Percentiles rank a stretch among this genome's conserved stretches.
phyloP scores from a whole-genome alignment of 345 rosid genomes.

The Citrus inodora region DNA sequence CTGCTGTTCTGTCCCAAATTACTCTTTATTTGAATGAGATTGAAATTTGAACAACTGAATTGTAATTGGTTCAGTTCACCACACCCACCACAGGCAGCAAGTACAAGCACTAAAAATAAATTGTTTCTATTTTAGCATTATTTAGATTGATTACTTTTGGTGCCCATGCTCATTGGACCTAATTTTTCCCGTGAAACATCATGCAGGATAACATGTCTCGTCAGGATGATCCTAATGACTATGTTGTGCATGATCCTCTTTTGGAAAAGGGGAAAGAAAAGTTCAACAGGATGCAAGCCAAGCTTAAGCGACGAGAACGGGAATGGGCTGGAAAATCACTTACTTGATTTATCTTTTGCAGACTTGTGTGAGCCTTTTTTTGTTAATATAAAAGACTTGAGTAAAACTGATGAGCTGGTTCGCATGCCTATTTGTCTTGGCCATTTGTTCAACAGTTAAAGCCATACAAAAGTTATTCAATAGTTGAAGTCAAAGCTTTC shows the following conservation, averaged over 20 bases:
- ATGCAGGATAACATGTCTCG: slow-evolving; percentile 79
- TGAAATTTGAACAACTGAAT: not conserved
- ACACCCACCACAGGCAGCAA: not conserved
- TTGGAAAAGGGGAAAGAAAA: slow-evolving; percentile 96
- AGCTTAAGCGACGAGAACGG: slow-evolving; percentile 69
- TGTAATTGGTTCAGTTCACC: not conserved
- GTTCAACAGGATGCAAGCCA: slow-evolving; percentile 88
- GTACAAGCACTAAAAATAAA: not conserved
- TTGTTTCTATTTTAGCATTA: not conserved
- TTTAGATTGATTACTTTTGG: not conserved
- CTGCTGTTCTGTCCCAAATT: not conserved
- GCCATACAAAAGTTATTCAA: not conserved
- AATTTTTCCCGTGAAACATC: slow-evolving; percentile 1
- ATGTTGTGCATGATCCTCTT: slow-evolving; percentile 86
- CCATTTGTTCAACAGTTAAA: not conserved
- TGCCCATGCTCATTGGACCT: not conserved
- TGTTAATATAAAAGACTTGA: not conserved
- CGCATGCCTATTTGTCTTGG: not conserved
- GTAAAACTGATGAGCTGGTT: slow-evolving; percentile 8
- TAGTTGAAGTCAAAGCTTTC: not conserved
- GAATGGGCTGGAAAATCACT: slow-evolving; percentile 98
- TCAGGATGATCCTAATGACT: slow-evolving; percentile 78
- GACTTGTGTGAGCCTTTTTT: not conserved
- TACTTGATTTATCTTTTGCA: slow-evolving; percentile 33
- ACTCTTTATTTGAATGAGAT: not conserved